Conservation (phyloP, 805 yeast genomes). For the Grigorovia humatica region DNA sequence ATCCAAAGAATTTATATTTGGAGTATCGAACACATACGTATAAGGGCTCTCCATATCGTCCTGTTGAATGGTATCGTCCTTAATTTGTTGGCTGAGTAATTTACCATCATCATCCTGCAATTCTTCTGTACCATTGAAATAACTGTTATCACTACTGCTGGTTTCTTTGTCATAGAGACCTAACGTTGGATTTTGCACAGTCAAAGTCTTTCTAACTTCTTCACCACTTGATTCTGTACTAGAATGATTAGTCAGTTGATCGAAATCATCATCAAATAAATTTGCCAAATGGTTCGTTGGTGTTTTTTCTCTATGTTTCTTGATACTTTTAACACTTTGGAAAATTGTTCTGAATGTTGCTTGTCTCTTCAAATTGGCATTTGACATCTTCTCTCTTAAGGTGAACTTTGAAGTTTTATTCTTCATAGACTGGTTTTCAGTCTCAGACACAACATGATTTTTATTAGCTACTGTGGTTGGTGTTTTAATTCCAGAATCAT, state of each 20-base stretch:
- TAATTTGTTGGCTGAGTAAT: no score
- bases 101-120: background rate
- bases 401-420: no score
- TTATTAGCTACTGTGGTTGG: background rate
- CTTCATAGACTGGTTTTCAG: background rate
- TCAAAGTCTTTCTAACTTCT: background rate
- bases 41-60: constrained; percentile 11
- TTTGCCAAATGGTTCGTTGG: background rate
- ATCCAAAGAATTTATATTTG: constrained; percentile 6
- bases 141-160: background rate
- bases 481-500: background rate
- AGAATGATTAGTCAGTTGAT: background rate
- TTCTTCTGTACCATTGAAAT: constrained; percentile 1
- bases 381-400: background rate
- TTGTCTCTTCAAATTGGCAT: background rate
- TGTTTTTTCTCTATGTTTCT: background rate
- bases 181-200: background rate
- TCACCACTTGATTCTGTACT: background rate
- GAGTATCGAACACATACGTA: constrained; percentile 18
- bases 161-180: background rate
- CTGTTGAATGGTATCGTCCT: background rate
- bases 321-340: background rate
- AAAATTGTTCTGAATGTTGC: background rate
- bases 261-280: background rate
- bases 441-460: background rate